Percentiles rank a stretch among this genome's conserved stretches.
Evolutionary conservation across 352 stramenopile species (phyloP).

Genomic region (Phytophthora colocasiae): DNA sequence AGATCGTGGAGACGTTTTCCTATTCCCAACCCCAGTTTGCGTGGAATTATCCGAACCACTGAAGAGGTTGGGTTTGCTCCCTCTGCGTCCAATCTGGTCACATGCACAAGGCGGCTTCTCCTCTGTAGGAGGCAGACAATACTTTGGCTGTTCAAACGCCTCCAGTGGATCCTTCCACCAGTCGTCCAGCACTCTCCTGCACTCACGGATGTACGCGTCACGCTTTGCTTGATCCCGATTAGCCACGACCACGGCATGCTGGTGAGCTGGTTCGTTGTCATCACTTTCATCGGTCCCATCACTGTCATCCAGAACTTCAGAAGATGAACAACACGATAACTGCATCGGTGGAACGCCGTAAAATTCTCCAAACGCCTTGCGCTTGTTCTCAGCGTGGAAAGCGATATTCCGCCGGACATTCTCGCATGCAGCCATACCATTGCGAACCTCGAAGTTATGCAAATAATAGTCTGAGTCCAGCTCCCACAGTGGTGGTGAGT

Average conservation of each 20-base stretch:
- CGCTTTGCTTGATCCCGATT: constrained; percentile 60
- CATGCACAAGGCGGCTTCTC: constrained; percentile 32
- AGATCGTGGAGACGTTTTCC: constrained; percentile 26
- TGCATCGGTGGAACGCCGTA: constrained; percentile 34
- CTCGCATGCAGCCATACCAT: constrained; percentile 66
- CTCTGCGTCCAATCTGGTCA: constrained; percentile 35
- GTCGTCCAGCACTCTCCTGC: constrained; percentile 74
- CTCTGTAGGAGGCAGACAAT: constrained; percentile 31
- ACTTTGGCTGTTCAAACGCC: constrained; percentile 67
- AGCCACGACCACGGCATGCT: constrained; percentile 26
- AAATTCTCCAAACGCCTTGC: constrained; percentile 47
- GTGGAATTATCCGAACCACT: constrained; percentile 2
- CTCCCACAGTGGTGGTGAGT: constrained; percentile 79
- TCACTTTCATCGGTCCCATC: constrained; percentile 39
- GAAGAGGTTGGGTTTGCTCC: constrained; percentile 12
- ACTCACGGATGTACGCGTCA: constrained; percentile 82
- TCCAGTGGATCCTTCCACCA: constrained; percentile 90
- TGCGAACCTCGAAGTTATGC: constrained; percentile 90
- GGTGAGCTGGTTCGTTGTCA: constrained; percentile 34
- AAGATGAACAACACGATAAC: constrained; percentile 47
- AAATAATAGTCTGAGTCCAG: constrained; percentile 92
- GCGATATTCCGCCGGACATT: constrained; percentile 68
- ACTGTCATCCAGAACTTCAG: constrained; percentile 38
- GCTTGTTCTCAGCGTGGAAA: constrained; percentile 71
- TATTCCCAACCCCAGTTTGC: constrained; percentile 15